Percentiles rank a stretch among this genome's conserved stretches.
These are phyloP conservation scores for Pezicula radicicola DNA, from an alignment of 2,329 filamentous ascomycete genomes.

Conservation along the genomic window DNA sequence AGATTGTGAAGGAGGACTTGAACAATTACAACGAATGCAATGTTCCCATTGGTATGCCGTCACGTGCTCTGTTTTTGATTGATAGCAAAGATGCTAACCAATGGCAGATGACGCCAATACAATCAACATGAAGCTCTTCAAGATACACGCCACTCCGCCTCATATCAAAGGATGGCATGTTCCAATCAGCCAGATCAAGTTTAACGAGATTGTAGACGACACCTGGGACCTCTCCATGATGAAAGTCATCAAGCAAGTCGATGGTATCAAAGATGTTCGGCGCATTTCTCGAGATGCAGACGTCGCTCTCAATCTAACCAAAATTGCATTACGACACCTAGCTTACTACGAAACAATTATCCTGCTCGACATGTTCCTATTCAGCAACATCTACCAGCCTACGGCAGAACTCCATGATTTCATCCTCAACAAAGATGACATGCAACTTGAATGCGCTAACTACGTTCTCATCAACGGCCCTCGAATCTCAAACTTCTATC, in stretches of 20 bases:
- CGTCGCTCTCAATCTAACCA: constrained; percentile 81
- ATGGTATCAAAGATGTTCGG: constrained; percentile 86
- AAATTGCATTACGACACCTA: constrained; percentile 82
- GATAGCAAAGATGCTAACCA: constrained; percentile 2
- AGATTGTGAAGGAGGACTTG: constrained; percentile 78
- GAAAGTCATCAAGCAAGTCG: constrained; percentile 79
- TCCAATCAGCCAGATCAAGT: constrained; percentile 70
- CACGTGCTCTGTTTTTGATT: background rate
- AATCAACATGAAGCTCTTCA: constrained; percentile 94
- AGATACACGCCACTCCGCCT: constrained; percentile 72
- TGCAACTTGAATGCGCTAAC: constrained; percentile 83
- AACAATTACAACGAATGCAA: constrained; percentile 98
- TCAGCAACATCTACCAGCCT: constrained; percentile 84
- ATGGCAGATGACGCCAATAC: constrained; percentile 81
- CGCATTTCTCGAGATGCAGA: constrained; percentile 83
- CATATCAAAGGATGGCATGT: constrained; percentile 86
- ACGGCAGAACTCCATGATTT: constrained; percentile 77
- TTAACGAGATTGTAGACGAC: constrained; percentile 59
- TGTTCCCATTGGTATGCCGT: constrained; percentile 80
- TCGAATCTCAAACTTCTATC: constrained; percentile 53
- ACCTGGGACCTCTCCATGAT: constrained; percentile 76
- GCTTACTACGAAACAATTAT: constrained; percentile 91
- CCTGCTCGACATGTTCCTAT: constrained; percentile 93
- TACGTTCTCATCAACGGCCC: constrained; percentile 57
- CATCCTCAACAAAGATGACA: constrained; percentile 65